Conservation (phyloP, 495 filamentous ascomycete genomes). For the Neurospora hispaniola region DNA sequence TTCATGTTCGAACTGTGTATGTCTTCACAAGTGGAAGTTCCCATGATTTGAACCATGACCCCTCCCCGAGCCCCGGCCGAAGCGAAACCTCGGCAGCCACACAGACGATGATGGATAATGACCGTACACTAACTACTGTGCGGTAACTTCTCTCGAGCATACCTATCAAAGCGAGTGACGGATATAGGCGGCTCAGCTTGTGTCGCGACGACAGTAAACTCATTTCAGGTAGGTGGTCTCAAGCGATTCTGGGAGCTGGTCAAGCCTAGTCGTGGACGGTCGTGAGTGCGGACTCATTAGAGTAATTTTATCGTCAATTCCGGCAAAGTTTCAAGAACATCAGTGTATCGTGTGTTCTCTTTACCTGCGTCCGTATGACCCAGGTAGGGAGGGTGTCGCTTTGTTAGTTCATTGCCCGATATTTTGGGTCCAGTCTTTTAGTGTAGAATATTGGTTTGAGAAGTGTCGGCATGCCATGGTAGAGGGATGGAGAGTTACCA, state of each 20-base stretch:
- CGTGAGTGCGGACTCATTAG: background rate
- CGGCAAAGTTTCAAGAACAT: background rate
- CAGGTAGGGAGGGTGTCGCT: background rate
- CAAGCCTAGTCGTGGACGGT: background rate
- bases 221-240: background rate
- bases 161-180: background rate
- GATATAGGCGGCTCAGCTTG: background rate
- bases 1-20: background rate
- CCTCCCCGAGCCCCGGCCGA: too few species aligned
- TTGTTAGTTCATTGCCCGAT: background rate
- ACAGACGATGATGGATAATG: background rate
- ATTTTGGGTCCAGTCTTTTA: background rate
- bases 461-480: background rate
- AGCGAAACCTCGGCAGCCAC: too few species aligned
- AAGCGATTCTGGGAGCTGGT: background rate
- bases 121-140: too few species aligned
- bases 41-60: too few species aligned
- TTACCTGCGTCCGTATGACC: background rate
- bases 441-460: background rate
- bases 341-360: background rate
- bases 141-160: background rate
- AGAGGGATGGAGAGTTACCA: background rate
- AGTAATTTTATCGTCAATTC: background rate
- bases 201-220: background rate
- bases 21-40: too few species aligned